Base-by-base conservation (phyloP, 176 grass and related monocot genomes). In the Triticum timopheevii region DNA sequence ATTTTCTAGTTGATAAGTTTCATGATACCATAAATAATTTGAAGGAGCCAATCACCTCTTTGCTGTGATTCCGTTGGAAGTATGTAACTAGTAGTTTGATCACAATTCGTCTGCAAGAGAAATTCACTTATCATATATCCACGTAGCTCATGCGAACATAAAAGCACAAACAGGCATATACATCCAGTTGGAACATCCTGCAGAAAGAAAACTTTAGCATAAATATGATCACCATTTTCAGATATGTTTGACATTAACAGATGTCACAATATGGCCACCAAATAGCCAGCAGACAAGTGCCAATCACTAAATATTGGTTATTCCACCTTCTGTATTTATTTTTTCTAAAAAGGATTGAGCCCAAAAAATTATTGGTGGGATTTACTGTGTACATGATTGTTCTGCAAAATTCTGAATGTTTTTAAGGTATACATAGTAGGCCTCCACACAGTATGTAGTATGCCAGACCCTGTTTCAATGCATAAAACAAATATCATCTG, bases 1-100 rank as follows among this genome's bases (percentile, higher is more conserved):
- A 59, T 6, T 20, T 50, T 63, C 13, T 44, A 73, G 10, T 47
- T 49, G 15, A 33, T 30, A 71, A 62, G 19, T 59, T 86, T 69
- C 22, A 76, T 42, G 10, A 61, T 12, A 71, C n/a, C 10, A 40
- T 36, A 49, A 81, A 54, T 10, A 50, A 70, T 71, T 38, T 65
- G 65, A 42, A 66, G 8, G 36, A 82, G 79, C 35, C 47, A 91
- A 84, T 52, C 61, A 97, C 97, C 97, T 99, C 97, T 90, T 99
- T 97, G 80, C 94, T 94, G 65, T 99, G 92, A 71, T 97, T 99
- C 52, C 86, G 85, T 67, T 99, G 94, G 85, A 99, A 97, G 88
- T 99, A 99, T 56, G 97, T 93, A 38, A 99, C 90, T 22, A 99
- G 80, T 54, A 99, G 84, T 85, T 97, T 99, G 20, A 97, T 94